Conservation (phyloP, 768 basidiomycete species). For the Gautieria morchelliformis region DNA sequence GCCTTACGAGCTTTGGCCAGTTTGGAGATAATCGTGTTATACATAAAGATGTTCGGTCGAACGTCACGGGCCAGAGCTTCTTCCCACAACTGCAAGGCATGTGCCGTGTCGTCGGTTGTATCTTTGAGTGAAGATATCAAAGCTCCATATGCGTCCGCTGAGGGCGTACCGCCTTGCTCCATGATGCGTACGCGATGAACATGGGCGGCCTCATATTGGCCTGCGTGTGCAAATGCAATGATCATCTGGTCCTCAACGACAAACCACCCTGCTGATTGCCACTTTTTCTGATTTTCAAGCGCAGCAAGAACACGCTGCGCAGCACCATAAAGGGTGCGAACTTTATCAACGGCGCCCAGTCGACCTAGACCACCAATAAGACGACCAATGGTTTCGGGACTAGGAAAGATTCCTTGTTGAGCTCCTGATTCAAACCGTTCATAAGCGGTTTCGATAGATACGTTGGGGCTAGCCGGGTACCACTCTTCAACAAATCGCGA, state of each 20-base stretch:
- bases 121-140: constrained; percentile 83
- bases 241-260: constrained; percentile 84
- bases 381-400: constrained; percentile 40
- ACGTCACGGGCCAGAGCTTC: constrained; percentile 68
- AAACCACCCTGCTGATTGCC: constrained; percentile 58
- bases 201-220: constrained; percentile 71
- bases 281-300: constrained; percentile 31
- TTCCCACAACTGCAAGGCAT: constrained; percentile 75
- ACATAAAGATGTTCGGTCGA: constrained; percentile 75
- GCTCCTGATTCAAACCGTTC: constrained; percentile 37
- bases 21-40: constrained; percentile 96
- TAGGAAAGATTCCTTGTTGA: constrained; percentile 38
- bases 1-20: constrained; percentile 91
- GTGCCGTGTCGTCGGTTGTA: constrained; percentile 90
- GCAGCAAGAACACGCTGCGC: constrained; percentile 53
- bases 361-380: constrained; percentile 68
- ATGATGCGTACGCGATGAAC: constrained; percentile 72
- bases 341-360: constrained; percentile 45
- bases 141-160: constrained; percentile 86
- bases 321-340: constrained; percentile 54
- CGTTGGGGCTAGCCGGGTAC: constrained; percentile 17
- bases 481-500: constrained; percentile 23
- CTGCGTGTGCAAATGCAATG: constrained; percentile 72
- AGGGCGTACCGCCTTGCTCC: constrained; percentile 66
- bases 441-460: constrained; percentile 35